phyloP scores from a whole-genome alignment of 768 basidiomycete species.

The Glaciozyma antarctica region DNA sequence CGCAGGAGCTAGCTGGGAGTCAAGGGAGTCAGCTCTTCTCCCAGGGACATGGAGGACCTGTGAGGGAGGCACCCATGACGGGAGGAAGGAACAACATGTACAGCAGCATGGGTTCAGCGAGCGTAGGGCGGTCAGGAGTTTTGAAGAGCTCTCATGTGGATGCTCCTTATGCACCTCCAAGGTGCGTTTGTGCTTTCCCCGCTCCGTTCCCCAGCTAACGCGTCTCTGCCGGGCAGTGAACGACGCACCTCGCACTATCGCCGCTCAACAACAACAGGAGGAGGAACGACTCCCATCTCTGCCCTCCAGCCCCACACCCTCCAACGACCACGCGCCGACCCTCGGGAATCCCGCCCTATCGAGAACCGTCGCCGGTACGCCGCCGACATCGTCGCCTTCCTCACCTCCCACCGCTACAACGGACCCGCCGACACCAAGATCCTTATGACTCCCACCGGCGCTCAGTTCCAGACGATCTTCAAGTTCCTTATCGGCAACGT shows the following conservation, averaged over 20 bases:
- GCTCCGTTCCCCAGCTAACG: neutral
- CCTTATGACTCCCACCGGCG: slow-evolving; percentile 66
- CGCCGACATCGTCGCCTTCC: slow-evolving; percentile 30
- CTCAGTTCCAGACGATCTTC: slow-evolving; percentile 78
- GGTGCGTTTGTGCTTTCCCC: neutral
- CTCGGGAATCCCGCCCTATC: slow-evolving; percentile 9
- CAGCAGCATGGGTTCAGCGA: slow-evolving; percentile 10
- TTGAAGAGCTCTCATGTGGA: slow-evolving; percentile 3
- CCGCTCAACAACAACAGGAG: slow-evolving; percentile 11
- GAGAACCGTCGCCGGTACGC: slow-evolving; percentile 14
- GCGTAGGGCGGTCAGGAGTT: slow-evolving; percentile 6
- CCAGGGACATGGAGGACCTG: slow-evolving; percentile 22
- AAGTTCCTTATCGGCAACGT: slow-evolving; percentile 59
- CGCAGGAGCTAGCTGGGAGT: too few species aligned
- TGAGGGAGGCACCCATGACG: slow-evolving; percentile 18
- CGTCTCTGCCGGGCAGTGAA: neutral
- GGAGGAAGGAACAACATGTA: slow-evolving; percentile 11
- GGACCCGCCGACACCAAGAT: slow-evolving; percentile 45
- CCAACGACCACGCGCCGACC: slow-evolving; percentile 7
- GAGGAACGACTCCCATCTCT: neutral
- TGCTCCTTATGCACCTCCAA: slow-evolving; percentile 15
- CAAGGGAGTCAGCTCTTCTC: slow-evolving; percentile 17
- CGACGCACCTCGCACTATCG: slow-evolving; percentile 26
- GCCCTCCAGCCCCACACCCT: slow-evolving; percentile 4
- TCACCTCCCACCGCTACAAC: slow-evolving; percentile 25